Percentiles rank a stretch among this genome's conserved stretches.
These are phyloP conservation scores for Astraeus odoratus DNA, from an alignment of 768 basidiomycete species.

Conservation along the genomic window DNA sequence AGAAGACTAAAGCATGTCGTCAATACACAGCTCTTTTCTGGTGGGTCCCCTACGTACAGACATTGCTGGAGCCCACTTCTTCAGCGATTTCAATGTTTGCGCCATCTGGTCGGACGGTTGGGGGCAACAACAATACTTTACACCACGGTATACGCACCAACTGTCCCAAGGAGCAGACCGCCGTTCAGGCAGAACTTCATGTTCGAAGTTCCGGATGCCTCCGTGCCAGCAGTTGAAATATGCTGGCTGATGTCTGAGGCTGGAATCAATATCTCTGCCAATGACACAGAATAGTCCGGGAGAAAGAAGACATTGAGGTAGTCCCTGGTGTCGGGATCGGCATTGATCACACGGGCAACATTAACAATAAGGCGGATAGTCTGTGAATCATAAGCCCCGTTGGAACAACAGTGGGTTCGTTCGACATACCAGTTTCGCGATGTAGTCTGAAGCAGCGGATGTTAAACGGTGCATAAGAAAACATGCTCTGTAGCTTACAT, in stretches of 20 bases:
- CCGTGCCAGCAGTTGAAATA: slow-evolving; percentile 96
- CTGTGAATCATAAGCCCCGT: slow-evolving; percentile 25
- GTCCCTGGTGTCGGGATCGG: slow-evolving; percentile 82
- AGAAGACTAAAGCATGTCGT: slow-evolving; percentile 56
- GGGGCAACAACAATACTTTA: background rate
- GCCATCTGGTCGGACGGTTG: slow-evolving; percentile 48
- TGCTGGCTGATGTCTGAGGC: slow-evolving; percentile 94
- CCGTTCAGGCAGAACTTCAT: slow-evolving; percentile 93
- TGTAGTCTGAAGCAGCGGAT: slow-evolving; percentile 51
- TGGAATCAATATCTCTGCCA: slow-evolving; percentile 82
- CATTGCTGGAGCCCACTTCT: slow-evolving; percentile 88
- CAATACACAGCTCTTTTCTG: slow-evolving; percentile 5
- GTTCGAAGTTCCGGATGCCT: slow-evolving; percentile 76
- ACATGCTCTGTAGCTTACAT: slow-evolving; percentile 40
- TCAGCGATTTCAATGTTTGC: slow-evolving; percentile 97
- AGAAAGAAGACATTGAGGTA: slow-evolving; percentile 90
- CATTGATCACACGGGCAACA: slow-evolving; percentile 60
- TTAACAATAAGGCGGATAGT: slow-evolving; percentile 93
- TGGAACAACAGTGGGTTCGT: background rate
- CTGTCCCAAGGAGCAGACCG: slow-evolving; percentile 80
- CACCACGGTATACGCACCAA: slow-evolving; percentile 36
- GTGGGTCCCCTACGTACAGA: slow-evolving; percentile 66
- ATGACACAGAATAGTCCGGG: slow-evolving; percentile 87
- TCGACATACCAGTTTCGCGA: slow-evolving; percentile 71
- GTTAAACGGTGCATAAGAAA: slow-evolving; percentile 5